Percentiles rank a stretch among this genome's conserved stretches.
Conservation (phyloP, 352 stramenopile species). For the Pythium sukuiense region DNA sequence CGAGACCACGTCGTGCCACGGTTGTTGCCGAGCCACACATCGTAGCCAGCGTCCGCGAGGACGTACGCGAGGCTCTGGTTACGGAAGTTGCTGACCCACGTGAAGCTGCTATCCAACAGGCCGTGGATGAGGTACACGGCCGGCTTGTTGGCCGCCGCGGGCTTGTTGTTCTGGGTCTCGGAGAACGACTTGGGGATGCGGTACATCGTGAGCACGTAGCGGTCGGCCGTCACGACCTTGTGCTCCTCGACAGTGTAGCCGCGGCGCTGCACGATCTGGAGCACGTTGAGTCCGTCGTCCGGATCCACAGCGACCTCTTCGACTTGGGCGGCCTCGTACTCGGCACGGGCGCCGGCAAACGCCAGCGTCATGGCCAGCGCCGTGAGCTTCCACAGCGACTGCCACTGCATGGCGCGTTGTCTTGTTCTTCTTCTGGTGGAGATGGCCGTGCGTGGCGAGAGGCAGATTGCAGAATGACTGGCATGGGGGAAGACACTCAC, state of each 20-base stretch:
- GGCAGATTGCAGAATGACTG: too few relatives aligned
- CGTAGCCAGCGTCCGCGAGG: constrained; percentile 56
- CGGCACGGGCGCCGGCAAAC: constrained; percentile 4
- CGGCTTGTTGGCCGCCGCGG: constrained; percentile 33
- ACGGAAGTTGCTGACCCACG: constrained; percentile 59
- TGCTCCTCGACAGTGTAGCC: constrained; percentile 61
- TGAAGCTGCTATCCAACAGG: constrained; percentile 62
- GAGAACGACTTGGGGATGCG: constrained; percentile 54
- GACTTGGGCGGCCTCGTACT: constrained; percentile 12
- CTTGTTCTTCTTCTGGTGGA: too few relatives aligned
- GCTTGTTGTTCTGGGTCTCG: constrained; percentile 28
- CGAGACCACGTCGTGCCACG: constrained; percentile 57
- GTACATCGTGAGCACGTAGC: constrained; percentile 71
- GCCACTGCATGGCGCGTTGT: too few relatives aligned
- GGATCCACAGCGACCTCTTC: constrained; percentile 32
- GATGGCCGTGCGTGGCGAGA: too few relatives aligned
- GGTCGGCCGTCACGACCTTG: constrained; percentile 52
- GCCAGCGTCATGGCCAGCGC: constrained; percentile 15
- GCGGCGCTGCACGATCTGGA: constrained; percentile 43
- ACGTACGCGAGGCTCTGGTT: constrained; percentile 62
- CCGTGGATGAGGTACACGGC: constrained; percentile 51
- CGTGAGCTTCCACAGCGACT: background rate
- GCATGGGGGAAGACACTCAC: too few relatives aligned
- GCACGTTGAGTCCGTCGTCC: constrained; percentile 47
- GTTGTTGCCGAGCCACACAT: constrained; percentile 70